phyloP scores from a whole-genome alignment of 345 rosid species.

The Melastoma malabathricum region DNA sequence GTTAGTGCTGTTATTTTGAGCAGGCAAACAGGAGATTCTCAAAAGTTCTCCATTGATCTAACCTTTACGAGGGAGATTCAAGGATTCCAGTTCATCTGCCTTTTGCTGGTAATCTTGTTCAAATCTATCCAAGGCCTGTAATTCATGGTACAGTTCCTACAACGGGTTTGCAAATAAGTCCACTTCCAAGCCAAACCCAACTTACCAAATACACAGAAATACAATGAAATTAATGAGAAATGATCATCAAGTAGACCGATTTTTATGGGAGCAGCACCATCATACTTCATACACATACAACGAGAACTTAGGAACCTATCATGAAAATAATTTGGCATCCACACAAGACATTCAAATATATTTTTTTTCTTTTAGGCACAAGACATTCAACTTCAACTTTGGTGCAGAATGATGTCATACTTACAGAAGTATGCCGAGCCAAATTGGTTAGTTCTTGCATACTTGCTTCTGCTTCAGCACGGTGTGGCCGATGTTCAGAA shows the following conservation, averaged over 20 bases:
- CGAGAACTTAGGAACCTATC: no score
- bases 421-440: conserved; percentile 74
- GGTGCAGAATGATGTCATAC: conserved; percentile 8
- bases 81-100: conserved; percentile 37
- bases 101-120: conserved; percentile 43
- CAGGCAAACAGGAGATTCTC: no score
- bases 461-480: conserved; percentile 48
- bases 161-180: conserved; percentile 6
- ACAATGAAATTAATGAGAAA: not conserved
- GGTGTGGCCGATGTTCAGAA: conserved; percentile 20
- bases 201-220: conserved; percentile 1
- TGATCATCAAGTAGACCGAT: no score
- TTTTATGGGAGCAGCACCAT: no score
- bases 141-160: conserved; percentile 68
- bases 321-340: no score
- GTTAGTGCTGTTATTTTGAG: not conserved
- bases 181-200: conserved; percentile 6
- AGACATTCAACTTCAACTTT: not conserved
- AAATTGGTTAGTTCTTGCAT: conserved; percentile 59
- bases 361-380: no score
- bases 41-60: not conserved
- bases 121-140: conserved; percentile 51
- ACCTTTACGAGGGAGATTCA: conserved; percentile 58
- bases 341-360: no score
- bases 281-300: no score